Evolutionary conservation across 2,329 filamentous ascomycete genomes (phyloP), one percentile per base, ranked within the genome.

Genomic region (Cercospora sp.): DNA sequence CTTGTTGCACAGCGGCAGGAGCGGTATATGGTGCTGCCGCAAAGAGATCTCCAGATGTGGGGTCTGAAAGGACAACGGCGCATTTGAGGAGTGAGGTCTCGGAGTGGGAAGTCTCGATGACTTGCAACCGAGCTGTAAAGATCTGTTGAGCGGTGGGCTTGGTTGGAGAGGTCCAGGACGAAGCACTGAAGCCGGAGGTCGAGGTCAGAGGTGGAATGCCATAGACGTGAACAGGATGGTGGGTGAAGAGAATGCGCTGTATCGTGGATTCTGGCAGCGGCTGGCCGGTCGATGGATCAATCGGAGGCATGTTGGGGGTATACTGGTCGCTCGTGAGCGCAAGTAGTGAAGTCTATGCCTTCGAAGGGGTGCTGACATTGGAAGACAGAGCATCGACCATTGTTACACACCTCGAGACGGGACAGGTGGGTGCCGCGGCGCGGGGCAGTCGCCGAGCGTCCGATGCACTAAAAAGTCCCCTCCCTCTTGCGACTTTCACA

Each of bases 241-340:
- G 87, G 78, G 93, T 83, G 86, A 92, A 94, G 79, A 96, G 90
- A 77, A 95, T 84, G 78, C 92, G 90, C 81, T 95, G 91, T 81
- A 96, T 94, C 74, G 92, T 90, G 77, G 92, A 91, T 63, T 87
- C 78, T 86, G 71, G 89, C 80, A 77, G 74, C 2, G 63, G 64
- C 36, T 81, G 82, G 74, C 90, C 89, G 23, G 91, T 94, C 65
- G 89, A 85, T 63, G 91, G 91, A 80, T 95, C 91, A 77, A 88
- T 82, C 65, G 84, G 45, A 81, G 74, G 88, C 89, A 91, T 91
- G 61, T 67, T 78, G 8, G n/a, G 16, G 4, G 8, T 39, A 8
- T n/a, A 23, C 26, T 8, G 18, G 16, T 59, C 3, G 31, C n/a
- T 57, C 20, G 20, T 26, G 61, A 36, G 16, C 36, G 16, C 16